These are phyloP conservation scores for Physcomitrium patens DNA, from an alignment of 225 moss, liverwort and hornwort species.

Conservation along the genomic window DNA sequence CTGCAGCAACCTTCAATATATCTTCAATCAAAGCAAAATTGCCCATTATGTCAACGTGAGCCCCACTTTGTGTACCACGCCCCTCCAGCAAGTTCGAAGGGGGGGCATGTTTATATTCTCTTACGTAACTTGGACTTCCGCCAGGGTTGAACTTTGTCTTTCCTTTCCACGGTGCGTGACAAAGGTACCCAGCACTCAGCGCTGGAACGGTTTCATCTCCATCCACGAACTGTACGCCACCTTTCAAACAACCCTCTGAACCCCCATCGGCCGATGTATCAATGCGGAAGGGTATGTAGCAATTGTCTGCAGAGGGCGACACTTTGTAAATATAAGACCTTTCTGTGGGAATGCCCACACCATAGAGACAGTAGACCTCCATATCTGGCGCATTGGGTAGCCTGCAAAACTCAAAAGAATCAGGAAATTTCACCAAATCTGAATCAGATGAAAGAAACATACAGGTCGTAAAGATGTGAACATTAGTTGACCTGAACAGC, in stretches of 20 bases:
- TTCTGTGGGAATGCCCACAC: constrained; percentile 88
- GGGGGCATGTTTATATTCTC: constrained; percentile 79
- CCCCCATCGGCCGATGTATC: constrained; percentile 81
- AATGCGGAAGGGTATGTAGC: constrained; percentile 93
- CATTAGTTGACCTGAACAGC: not conserved
- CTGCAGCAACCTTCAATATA: constrained; percentile 73
- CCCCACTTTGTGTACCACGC: constrained; percentile 87
- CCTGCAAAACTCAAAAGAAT: constrained; percentile 42
- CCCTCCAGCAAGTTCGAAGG: constrained; percentile 86
- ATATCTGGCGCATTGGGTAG: constrained; percentile 84
- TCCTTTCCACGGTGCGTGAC: constrained; percentile 82
- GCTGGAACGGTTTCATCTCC: constrained; percentile 95
- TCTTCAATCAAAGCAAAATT: constrained; percentile 97
- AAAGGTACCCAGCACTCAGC: constrained; percentile 87
- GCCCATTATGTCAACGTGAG: constrained; percentile 95
- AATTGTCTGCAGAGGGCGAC: constrained; percentile 65
- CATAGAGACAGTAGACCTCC: constrained; percentile 85
- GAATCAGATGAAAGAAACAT: not conserved
- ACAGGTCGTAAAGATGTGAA: not conserved
- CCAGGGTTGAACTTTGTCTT: constrained; percentile 86
- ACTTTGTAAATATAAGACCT: constrained; percentile 94
- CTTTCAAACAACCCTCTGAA: constrained; percentile 89
- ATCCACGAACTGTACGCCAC: constrained; percentile 90
- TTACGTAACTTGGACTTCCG: constrained; percentile 63
- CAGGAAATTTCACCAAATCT: not conserved